These are phyloP conservation scores for Fusarium sp. DNA, from an alignment of 2,329 filamentous ascomycete genomes.

Conservation along the genomic window DNA sequence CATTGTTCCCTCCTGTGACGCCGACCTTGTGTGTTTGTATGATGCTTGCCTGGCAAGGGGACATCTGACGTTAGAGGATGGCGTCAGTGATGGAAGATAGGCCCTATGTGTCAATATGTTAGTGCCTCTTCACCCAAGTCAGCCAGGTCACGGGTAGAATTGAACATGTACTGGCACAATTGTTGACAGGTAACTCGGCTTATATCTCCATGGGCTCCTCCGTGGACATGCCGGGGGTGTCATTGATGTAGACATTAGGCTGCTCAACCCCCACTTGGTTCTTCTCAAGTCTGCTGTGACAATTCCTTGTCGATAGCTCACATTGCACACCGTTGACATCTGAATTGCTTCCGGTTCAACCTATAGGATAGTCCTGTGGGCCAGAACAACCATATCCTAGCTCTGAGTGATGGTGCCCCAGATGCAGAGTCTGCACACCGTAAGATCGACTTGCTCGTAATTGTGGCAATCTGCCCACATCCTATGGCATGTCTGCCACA, in stretches of 20 bases:
- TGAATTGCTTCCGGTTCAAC: neutral
- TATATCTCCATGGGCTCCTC: neutral
- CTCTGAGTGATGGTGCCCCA: neutral
- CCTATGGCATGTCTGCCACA: neutral
- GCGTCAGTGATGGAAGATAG: neutral
- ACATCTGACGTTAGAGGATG: neutral
- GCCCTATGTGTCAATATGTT: neutral
- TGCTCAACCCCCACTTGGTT: neutral
- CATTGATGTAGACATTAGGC: neutral
- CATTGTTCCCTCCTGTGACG: slow-evolving; percentile 14
- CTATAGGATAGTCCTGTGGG: neutral
- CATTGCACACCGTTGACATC: too few species aligned
- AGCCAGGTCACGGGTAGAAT: neutral
- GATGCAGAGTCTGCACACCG: neutral
- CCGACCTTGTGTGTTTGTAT: neutral
- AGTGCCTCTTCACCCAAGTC: neutral
- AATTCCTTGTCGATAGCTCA: neutral
- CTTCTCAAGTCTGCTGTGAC: neutral
- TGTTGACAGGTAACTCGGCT: neutral
- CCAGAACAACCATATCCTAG: neutral
- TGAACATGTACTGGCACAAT: neutral
- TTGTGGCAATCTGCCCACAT: neutral
- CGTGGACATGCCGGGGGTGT: neutral
- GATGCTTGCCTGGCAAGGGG: neutral
- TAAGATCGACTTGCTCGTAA: neutral